Percentiles rank a stretch among this genome's conserved stretches.
Evolutionary conservation across 306 rosid species (phyloP).

Genomic region (Quercus mongolica): DNA sequence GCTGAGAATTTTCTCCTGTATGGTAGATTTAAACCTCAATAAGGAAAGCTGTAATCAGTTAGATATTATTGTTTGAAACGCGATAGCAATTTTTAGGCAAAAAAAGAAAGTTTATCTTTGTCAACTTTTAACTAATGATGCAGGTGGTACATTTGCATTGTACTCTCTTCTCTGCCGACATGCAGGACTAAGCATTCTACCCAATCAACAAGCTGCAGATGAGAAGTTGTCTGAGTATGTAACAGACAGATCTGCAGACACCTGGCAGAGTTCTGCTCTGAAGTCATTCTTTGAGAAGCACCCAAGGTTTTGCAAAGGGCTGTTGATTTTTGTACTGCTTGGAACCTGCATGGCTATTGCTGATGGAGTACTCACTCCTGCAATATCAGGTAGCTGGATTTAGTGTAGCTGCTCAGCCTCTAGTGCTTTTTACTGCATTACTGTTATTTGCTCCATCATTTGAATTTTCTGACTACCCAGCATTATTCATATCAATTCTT

Average conservation of each 20-base stretch:
- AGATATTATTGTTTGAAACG: constrained; percentile 7
- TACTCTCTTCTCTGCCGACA: constrained; percentile 77
- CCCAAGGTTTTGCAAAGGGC: constrained; percentile 44
- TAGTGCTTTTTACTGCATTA: constrained; percentile 28
- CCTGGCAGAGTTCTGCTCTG: constrained; percentile 43
- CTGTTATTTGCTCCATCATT: constrained; percentile 29
- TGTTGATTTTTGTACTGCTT: constrained; percentile 62
- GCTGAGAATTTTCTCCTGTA: neutral
- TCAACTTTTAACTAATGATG: constrained; percentile 26
- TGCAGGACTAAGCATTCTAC: constrained; percentile 52
- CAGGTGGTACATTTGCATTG: constrained; percentile 80
- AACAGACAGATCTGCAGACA: constrained; percentile 35
- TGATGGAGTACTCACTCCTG: constrained; percentile 79
- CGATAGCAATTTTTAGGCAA: neutral
- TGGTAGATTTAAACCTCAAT: neutral
- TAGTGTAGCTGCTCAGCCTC: constrained; percentile 26
- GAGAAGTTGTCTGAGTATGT: constrained; percentile 47
- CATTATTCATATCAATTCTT: constrained; percentile 16
- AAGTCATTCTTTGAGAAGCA: constrained; percentile 52
- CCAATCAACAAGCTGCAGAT: constrained; percentile 59
- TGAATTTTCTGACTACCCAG: constrained; percentile 14
- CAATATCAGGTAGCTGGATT: constrained; percentile 70
- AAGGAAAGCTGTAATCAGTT: neutral
- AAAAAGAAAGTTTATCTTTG: constrained; percentile 15
- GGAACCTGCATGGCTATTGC: constrained; percentile 81